phyloP scores from a whole-genome alignment of 768 basidiomycete species.

The Plicaturopsis crispa region DNA sequence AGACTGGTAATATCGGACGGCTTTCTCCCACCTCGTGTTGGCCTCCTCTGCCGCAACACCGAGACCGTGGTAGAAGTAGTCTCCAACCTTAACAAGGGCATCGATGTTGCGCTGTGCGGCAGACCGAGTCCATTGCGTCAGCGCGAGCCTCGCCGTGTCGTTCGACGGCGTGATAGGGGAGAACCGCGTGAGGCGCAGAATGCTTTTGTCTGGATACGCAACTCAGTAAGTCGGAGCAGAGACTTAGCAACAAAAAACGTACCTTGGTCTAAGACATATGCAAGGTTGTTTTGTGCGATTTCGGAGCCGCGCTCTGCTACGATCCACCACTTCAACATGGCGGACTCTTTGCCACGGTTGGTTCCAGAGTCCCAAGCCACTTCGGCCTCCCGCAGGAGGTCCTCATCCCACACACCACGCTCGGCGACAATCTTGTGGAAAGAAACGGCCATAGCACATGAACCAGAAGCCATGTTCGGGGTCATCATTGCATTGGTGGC shows the following conservation, averaged over 20 bases:
- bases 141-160: slow-evolving; percentile 72
- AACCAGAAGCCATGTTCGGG: slow-evolving; percentile 49
- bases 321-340: slow-evolving; percentile 92
- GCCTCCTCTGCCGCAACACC: slow-evolving; percentile 69
- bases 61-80: slow-evolving; percentile 91
- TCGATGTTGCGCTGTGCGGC: slow-evolving; percentile 94
- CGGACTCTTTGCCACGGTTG: slow-evolving; percentile 69
- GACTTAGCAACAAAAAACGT: slow-evolving; percentile 10
- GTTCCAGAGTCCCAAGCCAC: slow-evolving; percentile 62
- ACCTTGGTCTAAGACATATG: slow-evolving; percentile 91
- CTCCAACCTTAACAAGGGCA: slow-evolving; percentile 94
- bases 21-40: slow-evolving; percentile 70
- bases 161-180: slow-evolving; percentile 70
- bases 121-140: slow-evolving; percentile 93
- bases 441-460: slow-evolving; percentile 85
- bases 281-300: slow-evolving; percentile 91
- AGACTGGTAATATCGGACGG: slow-evolving; percentile 89
- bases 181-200: slow-evolving; percentile 60
- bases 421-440: slow-evolving; percentile 93
- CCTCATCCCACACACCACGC: slow-evolving; percentile 81
- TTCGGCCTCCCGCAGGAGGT: slow-evolving; percentile 77
- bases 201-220: slow-evolving; percentile 50
- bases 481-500: slow-evolving; percentile 37
- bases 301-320: slow-evolving; percentile 91
- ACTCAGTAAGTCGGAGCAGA: slow-evolving; percentile 1